Conservation (phyloP, 495 filamentous ascomycete species). For the Penicillium bialowiezense region DNA sequence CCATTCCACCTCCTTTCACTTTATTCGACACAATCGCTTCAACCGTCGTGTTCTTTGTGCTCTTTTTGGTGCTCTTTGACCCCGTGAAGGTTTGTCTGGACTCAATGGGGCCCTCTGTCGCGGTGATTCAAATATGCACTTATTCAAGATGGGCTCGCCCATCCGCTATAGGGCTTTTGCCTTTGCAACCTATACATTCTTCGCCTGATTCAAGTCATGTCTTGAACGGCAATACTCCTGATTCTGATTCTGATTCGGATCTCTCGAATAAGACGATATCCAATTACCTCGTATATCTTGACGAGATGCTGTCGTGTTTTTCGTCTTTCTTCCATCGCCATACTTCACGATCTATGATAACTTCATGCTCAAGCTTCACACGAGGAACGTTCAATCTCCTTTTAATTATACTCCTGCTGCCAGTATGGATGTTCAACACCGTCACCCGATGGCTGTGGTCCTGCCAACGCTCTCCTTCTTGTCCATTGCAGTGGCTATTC, state of each 20-base stretch:
- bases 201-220: not conserved
- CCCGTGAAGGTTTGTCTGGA: not conserved
- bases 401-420: not conserved
- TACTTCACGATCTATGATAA: not conserved
- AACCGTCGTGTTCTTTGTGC: not conserved
- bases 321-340: not conserved
- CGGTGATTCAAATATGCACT: not conserved
- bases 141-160: too few species aligned
- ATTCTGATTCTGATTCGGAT: slow-evolving; percentile 1
- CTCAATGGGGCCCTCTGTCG: slow-evolving; percentile 1
- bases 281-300: not conserved
- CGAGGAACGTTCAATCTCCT: not conserved
- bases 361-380: not conserved
- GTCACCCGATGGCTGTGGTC: slow-evolving; percentile 33
- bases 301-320: too few species aligned
- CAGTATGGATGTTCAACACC: slow-evolving; percentile 4
- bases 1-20: not conserved
- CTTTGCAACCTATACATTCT: slow-evolving; percentile 9
- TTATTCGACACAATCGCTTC: not conserved
- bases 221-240: slow-evolving; percentile 1
- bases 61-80: not conserved
- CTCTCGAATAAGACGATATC: slow-evolving; percentile 1
- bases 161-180: slow-evolving; percentile 1
- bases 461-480: slow-evolving; percentile 54
- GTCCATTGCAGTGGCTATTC: slow-evolving; percentile 52